Conservation (phyloP, 768 basidiomycete genomes). For the Pleurotus djamor region DNA sequence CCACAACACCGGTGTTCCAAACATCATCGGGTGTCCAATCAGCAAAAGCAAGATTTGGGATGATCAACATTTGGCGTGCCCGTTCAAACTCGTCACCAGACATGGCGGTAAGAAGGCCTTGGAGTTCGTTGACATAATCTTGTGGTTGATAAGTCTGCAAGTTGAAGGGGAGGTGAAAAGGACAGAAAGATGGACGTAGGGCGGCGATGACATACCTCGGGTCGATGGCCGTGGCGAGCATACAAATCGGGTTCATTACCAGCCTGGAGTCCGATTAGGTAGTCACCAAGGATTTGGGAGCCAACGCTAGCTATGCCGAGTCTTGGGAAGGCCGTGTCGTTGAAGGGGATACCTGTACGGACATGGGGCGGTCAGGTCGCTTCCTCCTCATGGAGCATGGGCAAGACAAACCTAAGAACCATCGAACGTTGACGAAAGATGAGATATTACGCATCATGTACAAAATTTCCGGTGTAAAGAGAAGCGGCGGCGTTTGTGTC, state of each 20-base stretch:
- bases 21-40: constrained; percentile 52
- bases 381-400: neutral
- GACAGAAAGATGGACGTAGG: constrained; percentile 28
- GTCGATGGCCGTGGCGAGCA: constrained; percentile 9
- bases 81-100: constrained; percentile 28
- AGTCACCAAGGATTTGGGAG: constrained; percentile 59
- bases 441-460: constrained; percentile 64
- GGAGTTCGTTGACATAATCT: constrained; percentile 58
- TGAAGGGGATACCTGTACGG: constrained; percentile 54
- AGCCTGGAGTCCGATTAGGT: constrained; percentile 66
- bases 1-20: constrained; percentile 54
- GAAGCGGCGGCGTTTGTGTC: constrained; percentile 42
- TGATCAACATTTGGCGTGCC: constrained; percentile 50
- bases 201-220: constrained; percentile 38
- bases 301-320: constrained; percentile 55
- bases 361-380: too few relatives aligned
- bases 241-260: constrained; percentile 85
- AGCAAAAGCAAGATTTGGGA: constrained; percentile 49
- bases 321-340: constrained; percentile 53
- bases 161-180: too few relatives aligned
- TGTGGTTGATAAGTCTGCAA: constrained; percentile 30
- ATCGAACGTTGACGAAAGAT: constrained; percentile 53
- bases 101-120: constrained; percentile 42
- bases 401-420: constrained; percentile 50
- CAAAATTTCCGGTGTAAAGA: constrained; percentile 65